Conservation (phyloP, 352 stramenopile genomes). For the Globisporangium cederbergense region DNA sequence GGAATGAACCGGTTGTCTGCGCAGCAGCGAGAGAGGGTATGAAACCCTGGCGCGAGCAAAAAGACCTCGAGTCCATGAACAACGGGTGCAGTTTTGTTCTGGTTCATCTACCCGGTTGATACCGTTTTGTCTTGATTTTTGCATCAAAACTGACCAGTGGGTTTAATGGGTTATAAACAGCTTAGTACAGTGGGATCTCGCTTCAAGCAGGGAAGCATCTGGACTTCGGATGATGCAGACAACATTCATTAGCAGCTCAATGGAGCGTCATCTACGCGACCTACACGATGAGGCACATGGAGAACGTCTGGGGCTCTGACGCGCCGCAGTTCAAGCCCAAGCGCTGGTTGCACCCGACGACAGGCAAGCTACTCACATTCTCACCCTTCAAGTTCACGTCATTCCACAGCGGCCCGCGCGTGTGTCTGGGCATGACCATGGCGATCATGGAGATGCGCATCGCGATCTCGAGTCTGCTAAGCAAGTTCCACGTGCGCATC, state of each 20-base stretch:
- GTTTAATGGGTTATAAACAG: background rate
- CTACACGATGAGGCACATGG: slow-evolving; percentile 40
- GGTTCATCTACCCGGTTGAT: too few relatives aligned
- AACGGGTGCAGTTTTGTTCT: too few relatives aligned
- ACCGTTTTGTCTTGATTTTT: too few relatives aligned
- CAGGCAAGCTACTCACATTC: slow-evolving; percentile 22
- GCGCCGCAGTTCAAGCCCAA: slow-evolving; percentile 41
- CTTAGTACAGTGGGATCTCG: background rate
- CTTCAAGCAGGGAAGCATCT: too few relatives aligned
- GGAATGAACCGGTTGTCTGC: background rate
- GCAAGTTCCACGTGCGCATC: background rate
- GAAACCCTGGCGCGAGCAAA: too few relatives aligned
- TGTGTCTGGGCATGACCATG: slow-evolving; percentile 38
- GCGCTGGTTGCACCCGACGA: slow-evolving; percentile 35
- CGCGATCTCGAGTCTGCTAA: background rate
- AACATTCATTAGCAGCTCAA: background rate
- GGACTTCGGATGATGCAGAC: background rate
- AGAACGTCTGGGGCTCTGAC: slow-evolving; percentile 45
- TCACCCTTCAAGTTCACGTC: slow-evolving; percentile 42
- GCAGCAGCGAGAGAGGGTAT: too few relatives aligned
- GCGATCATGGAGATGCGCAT: background rate
- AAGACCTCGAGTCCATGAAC: too few relatives aligned
- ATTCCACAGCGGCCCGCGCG: slow-evolving; percentile 49
- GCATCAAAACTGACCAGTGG: too few relatives aligned
- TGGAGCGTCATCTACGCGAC: slow-evolving; percentile 29